These are phyloP conservation scores for Boletus rubescentipes DNA, from an alignment of 768 basidiomycete genomes.

Conservation along the genomic window DNA sequence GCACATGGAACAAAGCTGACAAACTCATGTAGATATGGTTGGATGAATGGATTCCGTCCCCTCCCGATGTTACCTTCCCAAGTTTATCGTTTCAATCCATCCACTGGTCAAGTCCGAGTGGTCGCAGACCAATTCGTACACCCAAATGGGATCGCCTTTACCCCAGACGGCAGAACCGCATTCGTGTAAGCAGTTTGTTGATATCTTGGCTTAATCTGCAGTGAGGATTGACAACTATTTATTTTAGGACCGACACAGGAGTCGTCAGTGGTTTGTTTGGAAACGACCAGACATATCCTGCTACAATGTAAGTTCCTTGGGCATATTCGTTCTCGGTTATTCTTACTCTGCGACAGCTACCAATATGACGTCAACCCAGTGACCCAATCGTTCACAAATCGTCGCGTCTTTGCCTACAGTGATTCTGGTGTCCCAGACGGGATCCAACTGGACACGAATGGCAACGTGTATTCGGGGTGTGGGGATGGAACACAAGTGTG, in stretches of 20 bases:
- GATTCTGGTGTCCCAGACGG: constrained; percentile 71
- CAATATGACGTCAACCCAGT: constrained; percentile 61
- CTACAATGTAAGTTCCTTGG: constrained; percentile 56
- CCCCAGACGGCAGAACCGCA: constrained; percentile 58
- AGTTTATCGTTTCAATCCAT: constrained; percentile 44
- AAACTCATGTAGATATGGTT: constrained; percentile 53
- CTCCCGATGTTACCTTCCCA: constrained; percentile 45
- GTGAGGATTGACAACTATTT: constrained; percentile 9
- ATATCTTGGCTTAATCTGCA: background rate
- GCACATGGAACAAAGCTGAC: background rate
- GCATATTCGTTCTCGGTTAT: background rate
- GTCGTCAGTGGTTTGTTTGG: constrained; percentile 42
- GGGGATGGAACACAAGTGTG: constrained; percentile 70
- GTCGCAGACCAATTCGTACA: constrained; percentile 77
- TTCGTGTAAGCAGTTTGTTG: constrained; percentile 48
- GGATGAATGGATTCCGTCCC: constrained; percentile 63
- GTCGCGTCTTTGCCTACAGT: constrained; percentile 64
- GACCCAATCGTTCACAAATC: constrained; percentile 54
- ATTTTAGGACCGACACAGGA: constrained; percentile 34
- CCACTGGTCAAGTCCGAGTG: constrained; percentile 61
- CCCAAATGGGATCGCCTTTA: constrained; percentile 75
- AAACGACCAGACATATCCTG: constrained; percentile 55
- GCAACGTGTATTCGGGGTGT: constrained; percentile 66
- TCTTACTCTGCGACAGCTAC: constrained; percentile 44
- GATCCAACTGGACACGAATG: constrained; percentile 58